Conservation (phyloP, 495 filamentous ascomycete genomes). For the Staphylotrichum longicolle region DNA sequence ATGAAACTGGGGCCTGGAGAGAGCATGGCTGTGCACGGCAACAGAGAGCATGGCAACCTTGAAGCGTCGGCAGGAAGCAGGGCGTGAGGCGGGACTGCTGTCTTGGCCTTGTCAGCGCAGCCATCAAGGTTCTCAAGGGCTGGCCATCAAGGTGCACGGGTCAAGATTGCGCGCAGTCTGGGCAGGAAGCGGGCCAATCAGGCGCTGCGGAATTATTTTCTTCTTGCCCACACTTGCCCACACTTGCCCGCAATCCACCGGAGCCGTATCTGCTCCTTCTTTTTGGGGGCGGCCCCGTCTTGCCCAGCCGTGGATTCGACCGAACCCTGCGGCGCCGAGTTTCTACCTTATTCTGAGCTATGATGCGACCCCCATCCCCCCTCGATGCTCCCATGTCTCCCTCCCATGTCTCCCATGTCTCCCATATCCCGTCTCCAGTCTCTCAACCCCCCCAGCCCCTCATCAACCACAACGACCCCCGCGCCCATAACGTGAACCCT, state of each 20-base stretch:
- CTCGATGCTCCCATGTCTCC: not conserved
- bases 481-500: too few relatives aligned
- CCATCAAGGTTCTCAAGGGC: slow-evolving; percentile 23
- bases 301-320: too few relatives aligned
- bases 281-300: too few relatives aligned
- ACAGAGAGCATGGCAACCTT: not conserved
- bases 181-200: slow-evolving; percentile 20
- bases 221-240: not conserved
- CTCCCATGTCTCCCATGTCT: too few relatives aligned
- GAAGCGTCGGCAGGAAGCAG: not conserved
- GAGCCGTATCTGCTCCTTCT: too few relatives aligned
- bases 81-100: not conserved
- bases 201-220: slow-evolving; percentile 9
- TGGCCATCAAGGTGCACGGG: slow-evolving; percentile 20
- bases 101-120: not conserved
- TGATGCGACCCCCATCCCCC: not conserved
- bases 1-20: not conserved
- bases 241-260: not conserved
- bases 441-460: too few relatives aligned
- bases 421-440: too few relatives aligned
- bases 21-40: too few relatives aligned
- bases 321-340: too few relatives aligned
- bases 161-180: slow-evolving; percentile 19
- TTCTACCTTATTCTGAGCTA: not conserved
- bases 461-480: too few relatives aligned